Base-by-base conservation (phyloP, 176 grass and related monocot species). In the Musa acuminata region DNA sequence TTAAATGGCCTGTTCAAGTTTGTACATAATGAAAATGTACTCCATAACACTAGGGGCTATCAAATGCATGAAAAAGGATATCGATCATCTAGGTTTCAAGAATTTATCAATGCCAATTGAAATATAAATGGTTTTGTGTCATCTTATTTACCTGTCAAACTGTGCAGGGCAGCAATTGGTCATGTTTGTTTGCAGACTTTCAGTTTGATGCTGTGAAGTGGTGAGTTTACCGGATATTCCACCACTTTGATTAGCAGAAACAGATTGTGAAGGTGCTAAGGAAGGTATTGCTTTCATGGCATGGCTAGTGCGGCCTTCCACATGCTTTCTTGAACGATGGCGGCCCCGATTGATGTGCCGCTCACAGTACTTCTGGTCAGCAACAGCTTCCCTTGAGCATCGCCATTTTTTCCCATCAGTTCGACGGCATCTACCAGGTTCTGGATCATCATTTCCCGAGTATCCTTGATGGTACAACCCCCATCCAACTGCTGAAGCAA, bases 281-380 rank as follows among this genome's bases (percentile, higher is more conserved):
- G 67, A 71, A 7, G 81, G 67, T 1, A 76, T 51, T n/a, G 80
- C 77, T 51, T 92, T 92, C 0, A 48, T 48, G 64, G 75, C 82
- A 75, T 87, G 88, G 54, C 64, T 80, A 62, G 73, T 62, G 83
- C 87, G 88, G 74, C 80, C 87, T 99, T 99, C 96, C 96, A 99
- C 96, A 99, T 86, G 96, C 96, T 99, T 99, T 99, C 96, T 99
- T 99, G 96, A 99, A 99, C 96, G 96, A 63, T 95, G 96, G 68
- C 96, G 96, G 81, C 90, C 92, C 48, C 96, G 92, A 48, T 94
- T 90, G 84, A 99, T 91, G 83, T 99, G 96, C 21, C 91, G 82
- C 80, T 99, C 96, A 66, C 96, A 99, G n/a, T 99, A 99, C 76
- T 99, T 99, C 68, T 99, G 91, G 68, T 99, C 96, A 4, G 82